A percentile compares a stretch with the other conserved stretches of the same genome.
Evolutionary conservation across 208 protist species (phyloP).

Genomic region (Leishmania mexicana): DNA sequence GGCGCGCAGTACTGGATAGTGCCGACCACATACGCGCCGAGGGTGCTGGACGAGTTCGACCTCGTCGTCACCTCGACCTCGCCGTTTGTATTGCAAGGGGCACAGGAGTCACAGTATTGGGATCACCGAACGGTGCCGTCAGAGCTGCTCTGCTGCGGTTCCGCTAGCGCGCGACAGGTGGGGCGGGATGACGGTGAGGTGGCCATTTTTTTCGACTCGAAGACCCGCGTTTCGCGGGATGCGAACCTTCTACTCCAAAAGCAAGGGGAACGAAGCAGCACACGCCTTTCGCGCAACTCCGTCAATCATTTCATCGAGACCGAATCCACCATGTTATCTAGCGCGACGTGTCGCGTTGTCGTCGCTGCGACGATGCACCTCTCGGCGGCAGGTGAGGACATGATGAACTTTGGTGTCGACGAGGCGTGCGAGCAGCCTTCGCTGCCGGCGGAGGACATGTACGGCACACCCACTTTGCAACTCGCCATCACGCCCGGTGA

Average conservation of each 20-base stretch:
- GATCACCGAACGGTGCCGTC: slow-evolving; percentile 27
- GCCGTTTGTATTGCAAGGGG: slow-evolving; percentile 54
- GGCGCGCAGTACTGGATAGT: slow-evolving; percentile 82
- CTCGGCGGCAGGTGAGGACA: slow-evolving; percentile 5
- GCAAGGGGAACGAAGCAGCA: neutral
- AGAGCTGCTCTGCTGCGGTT: slow-evolving; percentile 22
- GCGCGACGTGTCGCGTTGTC: slow-evolving; percentile 18
- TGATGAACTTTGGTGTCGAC: slow-evolving; percentile 2
- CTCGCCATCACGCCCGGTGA: slow-evolving; percentile 25
- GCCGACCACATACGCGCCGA: slow-evolving; percentile 57
- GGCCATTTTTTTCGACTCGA: slow-evolving; percentile 23
- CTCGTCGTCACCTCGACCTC: slow-evolving; percentile 55
- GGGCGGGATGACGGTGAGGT: slow-evolving; percentile 23
- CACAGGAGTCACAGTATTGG: slow-evolving; percentile 64
- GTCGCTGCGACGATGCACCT: slow-evolving; percentile 20
- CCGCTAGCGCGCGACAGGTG: slow-evolving; percentile 2
- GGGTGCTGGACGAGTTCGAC: slow-evolving; percentile 60
- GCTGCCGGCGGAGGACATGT: neutral
- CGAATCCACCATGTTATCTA: neutral
- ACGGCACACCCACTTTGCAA: neutral
- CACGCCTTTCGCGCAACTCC: neutral
- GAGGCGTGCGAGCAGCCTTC: slow-evolving; percentile 17
- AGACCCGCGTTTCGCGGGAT: slow-evolving; percentile 13
- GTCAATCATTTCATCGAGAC: neutral
- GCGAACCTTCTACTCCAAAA: slow-evolving; percentile 8